Evolutionary conservation across 176 grass and related monocot genomes (phyloP), one percentile per base, ranked within the genome.

Genomic region (Avena sativa): DNA sequence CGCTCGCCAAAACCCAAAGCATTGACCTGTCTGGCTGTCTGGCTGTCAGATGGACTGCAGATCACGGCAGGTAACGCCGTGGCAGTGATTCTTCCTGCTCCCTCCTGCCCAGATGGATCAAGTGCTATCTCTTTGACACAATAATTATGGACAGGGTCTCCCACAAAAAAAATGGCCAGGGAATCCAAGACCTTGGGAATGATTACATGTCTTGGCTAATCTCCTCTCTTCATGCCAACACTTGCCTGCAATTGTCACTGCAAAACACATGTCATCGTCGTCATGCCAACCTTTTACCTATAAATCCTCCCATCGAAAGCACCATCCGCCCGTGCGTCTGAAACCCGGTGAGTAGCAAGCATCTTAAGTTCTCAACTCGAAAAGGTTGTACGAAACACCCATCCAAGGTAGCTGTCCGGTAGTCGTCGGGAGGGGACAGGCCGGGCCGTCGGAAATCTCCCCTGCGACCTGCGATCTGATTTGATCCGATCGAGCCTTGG

Each of bases 31-130:
- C 80, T 74, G 57, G 1, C 1, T 25, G 66, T 8, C 13, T 20
- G 19, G 2, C 4, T 68, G 85, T 75, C 85, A 87, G 74, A 15
- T 8, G 6, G 40, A 43, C 9, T 71, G 63, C 55, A 65, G 73
- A 74, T 79, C 32, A 26, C 73, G 17, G 10, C 57, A 36, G 67
- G 14, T 16, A 34, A 68, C 81, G 66, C 21, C 74, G 80, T 87
- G 89, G 56, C 0, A 14, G 57, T 26, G 89, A 83, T 90, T 83
- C 89, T 36, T 30, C 80, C 0, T 86, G 83, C 79, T 71, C 84
- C 76, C 66, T 36, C 62, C 16, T 36, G 71, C 25, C 1, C 6
- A 81, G 6, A 67, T 1, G 64, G 28, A 67, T 7, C 25, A 74
- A 74, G 14, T 10, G 21, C 9, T n/a, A 8, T 70, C 64, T 12